phyloP scores from a whole-genome alignment of 2,329 filamentous ascomycete genomes.

The Pseudogymnoascus sp. region DNA sequence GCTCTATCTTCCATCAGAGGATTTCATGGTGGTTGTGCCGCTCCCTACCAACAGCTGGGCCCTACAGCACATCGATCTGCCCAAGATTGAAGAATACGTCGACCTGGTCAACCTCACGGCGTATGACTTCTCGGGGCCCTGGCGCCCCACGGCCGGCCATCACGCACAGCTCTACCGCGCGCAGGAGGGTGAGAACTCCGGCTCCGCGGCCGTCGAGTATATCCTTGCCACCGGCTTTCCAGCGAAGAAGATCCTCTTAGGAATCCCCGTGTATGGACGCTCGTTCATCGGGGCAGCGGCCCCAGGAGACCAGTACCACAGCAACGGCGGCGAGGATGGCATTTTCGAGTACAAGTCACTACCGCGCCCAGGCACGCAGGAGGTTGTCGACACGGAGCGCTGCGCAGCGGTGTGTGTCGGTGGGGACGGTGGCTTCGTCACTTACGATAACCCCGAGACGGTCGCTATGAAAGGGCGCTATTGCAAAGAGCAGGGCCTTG shows the following conservation, averaged over 20 bases:
- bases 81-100: conserved; percentile 54
- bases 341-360: conserved; percentile 69
- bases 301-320: conserved; percentile 54
- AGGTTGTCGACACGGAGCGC: conserved; percentile 58
- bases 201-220: conserved; percentile 59
- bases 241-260: conserved; percentile 64
- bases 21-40: conserved; percentile 64
- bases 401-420: conserved; percentile 67
- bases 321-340: conserved; percentile 54
- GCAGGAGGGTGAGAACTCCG: conserved; percentile 54
- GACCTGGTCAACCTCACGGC: conserved; percentile 74
- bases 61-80: conserved; percentile 62
- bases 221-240: conserved; percentile 60
- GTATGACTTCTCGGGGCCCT: conserved; percentile 71
- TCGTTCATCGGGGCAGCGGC: conserved; percentile 62
- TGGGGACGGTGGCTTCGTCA: conserved; percentile 69
- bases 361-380: conserved; percentile 53
- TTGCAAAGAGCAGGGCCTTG: conserved; percentile 63
- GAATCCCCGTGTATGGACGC: conserved; percentile 68
- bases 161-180: conserved; percentile 68
- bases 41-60: conserved; percentile 61
- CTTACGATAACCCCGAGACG: conserved; percentile 71
- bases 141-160: conserved; percentile 61
- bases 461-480: conserved; percentile 69
- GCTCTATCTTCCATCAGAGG: conserved; percentile 58